These are phyloP conservation scores for Pleurotus ostreatus DNA, from an alignment of 768 basidiomycete species.

Conservation along the genomic window DNA sequence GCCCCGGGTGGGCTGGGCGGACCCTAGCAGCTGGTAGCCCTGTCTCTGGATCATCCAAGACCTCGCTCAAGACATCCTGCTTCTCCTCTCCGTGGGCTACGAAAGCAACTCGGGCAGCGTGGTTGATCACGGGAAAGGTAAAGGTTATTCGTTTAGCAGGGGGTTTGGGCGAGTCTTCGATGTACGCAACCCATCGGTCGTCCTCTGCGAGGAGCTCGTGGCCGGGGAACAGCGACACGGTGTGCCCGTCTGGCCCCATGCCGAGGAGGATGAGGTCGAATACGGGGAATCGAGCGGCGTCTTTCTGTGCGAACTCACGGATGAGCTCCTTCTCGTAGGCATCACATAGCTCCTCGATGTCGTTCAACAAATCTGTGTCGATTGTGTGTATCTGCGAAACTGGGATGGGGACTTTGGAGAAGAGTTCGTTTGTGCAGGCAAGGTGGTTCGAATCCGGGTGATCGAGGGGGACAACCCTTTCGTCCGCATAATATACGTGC, in stretches of 20 bases:
- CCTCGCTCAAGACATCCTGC: slow-evolving; percentile 60
- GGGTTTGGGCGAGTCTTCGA: slow-evolving; percentile 93
- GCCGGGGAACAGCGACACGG: slow-evolving; percentile 94
- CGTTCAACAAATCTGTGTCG: slow-evolving; percentile 60
- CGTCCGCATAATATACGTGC: slow-evolving; percentile 98
- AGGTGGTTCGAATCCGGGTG: slow-evolving; percentile 90
- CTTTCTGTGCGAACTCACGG: slow-evolving; percentile 84
- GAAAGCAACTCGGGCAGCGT: slow-evolving; percentile 84
- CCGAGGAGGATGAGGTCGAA: slow-evolving; percentile 98
- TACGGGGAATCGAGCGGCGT: slow-evolving; percentile 92
- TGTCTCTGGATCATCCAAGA: slow-evolving; percentile 79
- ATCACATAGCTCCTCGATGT: slow-evolving; percentile 78
- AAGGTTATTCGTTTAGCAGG: slow-evolving; percentile 88
- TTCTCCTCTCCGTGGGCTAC: slow-evolving; percentile 85
- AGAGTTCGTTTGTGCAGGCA: slow-evolving; percentile 69
- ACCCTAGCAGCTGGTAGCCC: slow-evolving; percentile 84
- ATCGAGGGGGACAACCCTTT: slow-evolving; percentile 91
- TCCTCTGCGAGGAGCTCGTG: slow-evolving; percentile 80
- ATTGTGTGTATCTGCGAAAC: slow-evolving; percentile 76
- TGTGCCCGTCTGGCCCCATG: slow-evolving; percentile 98
- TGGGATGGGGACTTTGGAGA: slow-evolving; percentile 81
- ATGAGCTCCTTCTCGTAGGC: slow-evolving; percentile 84
- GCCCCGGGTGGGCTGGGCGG: slow-evolving; percentile 72
- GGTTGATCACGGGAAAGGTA: slow-evolving; percentile 88
- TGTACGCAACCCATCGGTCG: slow-evolving; percentile 91